A percentile compares a stretch with the other conserved stretches of the same genome.
phyloP scores from a whole-genome alignment of 208 protist species.

The Perkinsela sp. region DNA sequence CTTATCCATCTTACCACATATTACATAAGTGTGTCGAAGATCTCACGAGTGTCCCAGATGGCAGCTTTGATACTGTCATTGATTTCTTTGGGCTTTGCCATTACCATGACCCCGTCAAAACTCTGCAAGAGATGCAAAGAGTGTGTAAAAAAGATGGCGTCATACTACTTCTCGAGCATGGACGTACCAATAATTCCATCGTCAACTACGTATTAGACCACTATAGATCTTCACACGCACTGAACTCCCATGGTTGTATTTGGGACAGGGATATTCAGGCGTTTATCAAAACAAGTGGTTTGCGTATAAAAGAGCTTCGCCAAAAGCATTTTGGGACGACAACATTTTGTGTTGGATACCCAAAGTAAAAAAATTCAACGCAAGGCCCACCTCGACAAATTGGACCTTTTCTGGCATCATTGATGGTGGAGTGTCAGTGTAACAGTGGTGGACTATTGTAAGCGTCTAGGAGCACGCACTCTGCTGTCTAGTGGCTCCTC shows the following conservation, averaged over 20 bases:
- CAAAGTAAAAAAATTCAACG: no score
- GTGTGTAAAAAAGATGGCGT: conserved; percentile 55
- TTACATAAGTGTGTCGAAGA: conserved; percentile 35
- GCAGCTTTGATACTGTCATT: conserved; percentile 55
- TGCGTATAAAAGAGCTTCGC: conserved; percentile 40
- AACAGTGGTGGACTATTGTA: no score
- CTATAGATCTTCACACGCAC: conserved; percentile 29
- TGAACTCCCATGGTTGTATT: conserved; percentile 51
- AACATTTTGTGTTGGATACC: conserved; percentile 54
- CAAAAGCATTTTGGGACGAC: conserved; percentile 69
- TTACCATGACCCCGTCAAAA: conserved; percentile 53
- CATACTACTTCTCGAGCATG: conserved; percentile 63
- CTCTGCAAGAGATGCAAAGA: conserved; percentile 53
- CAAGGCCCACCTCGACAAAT: no score
- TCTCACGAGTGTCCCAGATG: conserved; percentile 31
- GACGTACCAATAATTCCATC: conserved; percentile 26
- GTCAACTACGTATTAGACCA: conserved; percentile 60
- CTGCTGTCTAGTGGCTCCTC: no score
- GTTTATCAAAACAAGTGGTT: conserved; percentile 29
- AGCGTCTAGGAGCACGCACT: no score
- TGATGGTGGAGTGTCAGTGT: no score
- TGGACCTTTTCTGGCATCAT: no score
- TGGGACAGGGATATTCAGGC: conserved; percentile 45
- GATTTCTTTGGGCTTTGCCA: conserved; percentile 69
- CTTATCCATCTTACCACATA: conserved; percentile 54